These are phyloP conservation scores for Mycosarcoma mackinlayi DNA, from an alignment of 1,284 basidiomycete species.

Conservation along the genomic window DNA sequence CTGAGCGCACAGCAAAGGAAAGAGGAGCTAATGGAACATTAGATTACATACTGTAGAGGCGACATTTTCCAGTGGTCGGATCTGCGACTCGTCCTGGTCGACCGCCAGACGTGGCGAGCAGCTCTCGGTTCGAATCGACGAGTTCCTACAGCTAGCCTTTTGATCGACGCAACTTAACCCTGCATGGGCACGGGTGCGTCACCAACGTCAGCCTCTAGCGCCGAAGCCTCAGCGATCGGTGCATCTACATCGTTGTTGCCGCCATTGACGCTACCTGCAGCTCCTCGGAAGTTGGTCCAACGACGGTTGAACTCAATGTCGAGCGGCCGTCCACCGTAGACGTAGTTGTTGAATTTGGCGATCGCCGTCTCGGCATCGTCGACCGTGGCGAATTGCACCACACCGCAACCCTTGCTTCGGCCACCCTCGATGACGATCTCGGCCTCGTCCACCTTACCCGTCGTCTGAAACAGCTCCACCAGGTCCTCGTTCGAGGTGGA, in stretches of 20 bases:
- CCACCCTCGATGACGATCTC: constrained; percentile 92
- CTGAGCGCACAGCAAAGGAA: too few relatives aligned
- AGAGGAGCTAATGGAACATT: background rate
- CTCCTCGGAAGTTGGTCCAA: constrained; percentile 52
- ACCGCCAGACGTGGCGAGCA: too few relatives aligned
- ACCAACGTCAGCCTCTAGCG: constrained; percentile 4
- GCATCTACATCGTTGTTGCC: constrained; percentile 22
- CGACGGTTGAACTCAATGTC: constrained; percentile 60
- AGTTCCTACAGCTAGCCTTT: too few relatives aligned
- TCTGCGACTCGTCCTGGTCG: too few relatives aligned
- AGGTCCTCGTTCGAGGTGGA: constrained; percentile 98
- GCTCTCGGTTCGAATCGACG: too few relatives aligned
- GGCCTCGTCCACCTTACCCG: constrained; percentile 90
- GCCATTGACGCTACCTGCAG: constrained; percentile 14
- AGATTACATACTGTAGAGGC: too few relatives aligned
- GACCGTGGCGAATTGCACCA: constrained; percentile 91
- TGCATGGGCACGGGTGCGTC: constrained; percentile 33
- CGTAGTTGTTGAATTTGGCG: constrained; percentile 62
- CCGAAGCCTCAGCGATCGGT: constrained; percentile 12
- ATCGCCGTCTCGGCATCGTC: constrained; percentile 92
- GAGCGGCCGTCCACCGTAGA: constrained; percentile 59
- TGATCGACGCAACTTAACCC: constrained; percentile 3
- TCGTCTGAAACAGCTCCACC: constrained; percentile 97
- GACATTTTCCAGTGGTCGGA: too few relatives aligned
- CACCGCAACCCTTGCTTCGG: constrained; percentile 90